Base-by-base conservation (phyloP, 2,329 filamentous ascomycete species). In the Ceratocystis lukuohia region DNA sequence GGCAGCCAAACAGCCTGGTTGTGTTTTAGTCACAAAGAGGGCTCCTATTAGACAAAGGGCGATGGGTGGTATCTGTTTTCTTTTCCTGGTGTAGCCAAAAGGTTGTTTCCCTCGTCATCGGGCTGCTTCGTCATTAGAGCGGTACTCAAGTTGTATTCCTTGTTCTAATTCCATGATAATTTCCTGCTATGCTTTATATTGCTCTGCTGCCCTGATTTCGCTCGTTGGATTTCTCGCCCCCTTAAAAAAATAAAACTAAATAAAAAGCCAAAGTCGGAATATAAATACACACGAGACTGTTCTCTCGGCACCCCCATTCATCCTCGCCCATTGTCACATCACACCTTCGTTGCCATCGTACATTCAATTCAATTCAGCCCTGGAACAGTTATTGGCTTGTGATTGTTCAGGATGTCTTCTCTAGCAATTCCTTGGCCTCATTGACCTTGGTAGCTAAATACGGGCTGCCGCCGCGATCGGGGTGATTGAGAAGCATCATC, bases 401-500 rank as follows among this genome's bases (percentile, higher is more conserved):
- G 33, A 15, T 41, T 69, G 74, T 28, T 68, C 62, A 22, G 71
- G 71, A 68, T 65, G 78, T 80, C 77, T 96, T 96, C 75, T 99
- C 94, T 71, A 99, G 75, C 69, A 97, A 84, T 75, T 97, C 93
- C 77, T 99, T 99, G 48, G 94, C 94, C 76, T 99, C 94, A 78
- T 99, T 99, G 74, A 99, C 88, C 77, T 99, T 99, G 65, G 92
- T 96, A 15, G 94, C 94, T 57, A 99, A 79, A 75, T 97, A 99
- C 6, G 94, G 94, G 74, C 91, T 96, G 48, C 94, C 94, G 70
- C 94, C 94, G 74, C 94, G 88, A 81, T 99, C 94, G 70, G 94
- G 94, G 76, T 99, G 94, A 81, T 99, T 99, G 70, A 96, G 81
- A 66, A 99, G 85, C 93, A 99, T 99, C 71, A 97, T 85, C 65